These are phyloP conservation scores for Colletotrichum eremochloae DNA, from an alignment of 2,329 filamentous ascomycete species.

Conservation along the genomic window DNA sequence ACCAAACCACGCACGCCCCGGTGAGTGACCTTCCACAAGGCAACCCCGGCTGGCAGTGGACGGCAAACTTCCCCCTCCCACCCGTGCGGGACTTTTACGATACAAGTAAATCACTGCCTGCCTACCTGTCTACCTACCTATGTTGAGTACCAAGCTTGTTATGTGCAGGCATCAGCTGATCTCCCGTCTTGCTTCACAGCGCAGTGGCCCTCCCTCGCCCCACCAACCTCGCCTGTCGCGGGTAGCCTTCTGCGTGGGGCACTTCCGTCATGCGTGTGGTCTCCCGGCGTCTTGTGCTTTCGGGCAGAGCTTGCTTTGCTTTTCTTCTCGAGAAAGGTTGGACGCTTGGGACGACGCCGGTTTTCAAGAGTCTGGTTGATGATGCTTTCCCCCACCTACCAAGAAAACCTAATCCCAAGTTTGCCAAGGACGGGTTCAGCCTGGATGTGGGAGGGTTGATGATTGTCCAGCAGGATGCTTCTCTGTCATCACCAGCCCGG, in stretches of 20 bases:
- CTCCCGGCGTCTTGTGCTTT: constrained; percentile 7
- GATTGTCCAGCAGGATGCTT: background rate
- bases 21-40: constrained; percentile 1
- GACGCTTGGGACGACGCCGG: constrained; percentile 30
- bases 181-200: constrained; percentile 25
- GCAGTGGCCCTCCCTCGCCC: background rate
- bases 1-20: constrained; percentile 13
- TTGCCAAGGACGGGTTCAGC: background rate
- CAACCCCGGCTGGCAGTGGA: constrained; percentile 5
- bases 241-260: constrained; percentile 18
- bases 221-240: constrained; percentile 7
- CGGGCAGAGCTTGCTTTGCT: background rate
- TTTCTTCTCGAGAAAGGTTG: background rate
- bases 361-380: background rate
- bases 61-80: background rate
- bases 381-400: background rate
- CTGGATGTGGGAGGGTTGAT: background rate
- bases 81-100: background rate
- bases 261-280: constrained; percentile 23
- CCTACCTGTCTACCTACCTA: background rate
- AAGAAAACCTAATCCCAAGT: background rate
- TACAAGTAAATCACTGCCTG: too few relatives aligned
- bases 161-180: constrained; percentile 17
- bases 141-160: background rate
- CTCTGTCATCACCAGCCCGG: background rate